Evolutionary conservation across 805 yeast species (phyloP).

Genomic region (Candida multigemmis): DNA sequence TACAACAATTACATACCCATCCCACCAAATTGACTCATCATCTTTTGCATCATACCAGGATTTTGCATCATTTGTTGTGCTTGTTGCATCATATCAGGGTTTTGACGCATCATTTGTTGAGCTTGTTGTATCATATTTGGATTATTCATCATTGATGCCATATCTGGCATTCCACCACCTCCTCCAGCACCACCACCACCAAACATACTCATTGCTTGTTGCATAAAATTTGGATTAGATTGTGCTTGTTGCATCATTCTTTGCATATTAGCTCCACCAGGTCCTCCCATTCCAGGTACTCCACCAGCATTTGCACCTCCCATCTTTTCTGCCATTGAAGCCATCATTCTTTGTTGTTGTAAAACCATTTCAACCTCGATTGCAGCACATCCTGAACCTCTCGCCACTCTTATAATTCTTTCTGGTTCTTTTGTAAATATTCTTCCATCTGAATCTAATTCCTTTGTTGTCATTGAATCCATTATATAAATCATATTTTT

Average conservation of each 20-base stretch:
- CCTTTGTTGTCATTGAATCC: slow-evolving; percentile 94
- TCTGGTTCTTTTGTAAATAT: slow-evolving; percentile 73
- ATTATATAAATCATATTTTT: slow-evolving; percentile 84
- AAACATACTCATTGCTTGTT: slow-evolving; percentile 57
- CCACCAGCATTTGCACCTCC: slow-evolving; percentile 40
- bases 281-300: slow-evolving; percentile 15
- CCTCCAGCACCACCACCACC: slow-evolving; percentile 35
- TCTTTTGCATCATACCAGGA: slow-evolving; percentile 64
- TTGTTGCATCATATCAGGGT: slow-evolving; percentile 32
- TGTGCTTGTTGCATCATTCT: slow-evolving; percentile 49
- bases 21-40: slow-evolving; percentile 73
- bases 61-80: slow-evolving; percentile 35
- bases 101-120: slow-evolving; percentile 36
- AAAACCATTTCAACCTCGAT: slow-evolving; percentile 89
- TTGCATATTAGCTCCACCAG: slow-evolving; percentile 24
- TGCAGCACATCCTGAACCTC: slow-evolving; percentile 89
- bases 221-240: slow-evolving; percentile 42
- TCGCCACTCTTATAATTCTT: slow-evolving; percentile 82
- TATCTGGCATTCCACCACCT: slow-evolving; percentile 32
- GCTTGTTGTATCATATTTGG: slow-evolving; percentile 39
- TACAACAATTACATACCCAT: slow-evolving; percentile 7
- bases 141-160: slow-evolving; percentile 58
- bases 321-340: slow-evolving; percentile 75
- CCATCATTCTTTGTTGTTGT: slow-evolving; percentile 90
- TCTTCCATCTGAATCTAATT: slow-evolving; percentile 83